phyloP scores from a whole-genome alignment of 805 yeast genomes.

The Cyberlindnera samutprakarnensis region DNA sequence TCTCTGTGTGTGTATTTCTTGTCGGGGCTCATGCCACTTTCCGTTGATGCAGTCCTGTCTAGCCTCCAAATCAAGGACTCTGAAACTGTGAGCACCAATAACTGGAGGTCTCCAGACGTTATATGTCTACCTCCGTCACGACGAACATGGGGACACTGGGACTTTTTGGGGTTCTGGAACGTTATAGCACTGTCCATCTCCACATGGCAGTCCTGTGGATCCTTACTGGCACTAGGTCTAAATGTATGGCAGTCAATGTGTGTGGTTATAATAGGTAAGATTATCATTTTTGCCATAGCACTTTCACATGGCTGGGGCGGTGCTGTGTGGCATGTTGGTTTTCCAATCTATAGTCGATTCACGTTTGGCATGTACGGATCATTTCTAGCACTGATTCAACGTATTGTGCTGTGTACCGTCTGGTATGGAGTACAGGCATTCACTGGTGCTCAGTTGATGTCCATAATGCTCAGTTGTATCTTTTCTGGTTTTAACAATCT shows the following conservation, averaged over 20 bases:
- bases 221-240: constrained; percentile 36
- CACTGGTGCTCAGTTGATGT: constrained; percentile 38
- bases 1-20: too few relatives aligned
- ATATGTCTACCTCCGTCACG: constrained; percentile 37
- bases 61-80: constrained; percentile 17
- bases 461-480: constrained; percentile 30
- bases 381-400: constrained; percentile 33
- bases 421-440: constrained; percentile 41
- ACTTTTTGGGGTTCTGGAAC: constrained; percentile 36
- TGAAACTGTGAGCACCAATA: constrained; percentile 12
- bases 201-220: constrained; percentile 35
- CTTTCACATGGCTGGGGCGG: constrained; percentile 40
- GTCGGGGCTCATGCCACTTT: too few relatives aligned
- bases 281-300: constrained; percentile 32
- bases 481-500: constrained; percentile 31
- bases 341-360: constrained; percentile 35
- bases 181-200: constrained; percentile 31
- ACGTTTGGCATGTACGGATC: constrained; percentile 42
- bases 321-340: constrained; percentile 42
- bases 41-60: constrained; percentile 7
- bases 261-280: constrained; percentile 32
- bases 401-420: constrained; percentile 37
- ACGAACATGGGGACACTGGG: constrained; percentile 39
- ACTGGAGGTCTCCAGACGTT: constrained; percentile 32
- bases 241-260: constrained; percentile 38